Evolutionary conservation across 1,284 basidiomycete genomes (phyloP), one percentile per base, ranked within the genome.

Genomic region (Fomitopsis schrenkii): DNA sequence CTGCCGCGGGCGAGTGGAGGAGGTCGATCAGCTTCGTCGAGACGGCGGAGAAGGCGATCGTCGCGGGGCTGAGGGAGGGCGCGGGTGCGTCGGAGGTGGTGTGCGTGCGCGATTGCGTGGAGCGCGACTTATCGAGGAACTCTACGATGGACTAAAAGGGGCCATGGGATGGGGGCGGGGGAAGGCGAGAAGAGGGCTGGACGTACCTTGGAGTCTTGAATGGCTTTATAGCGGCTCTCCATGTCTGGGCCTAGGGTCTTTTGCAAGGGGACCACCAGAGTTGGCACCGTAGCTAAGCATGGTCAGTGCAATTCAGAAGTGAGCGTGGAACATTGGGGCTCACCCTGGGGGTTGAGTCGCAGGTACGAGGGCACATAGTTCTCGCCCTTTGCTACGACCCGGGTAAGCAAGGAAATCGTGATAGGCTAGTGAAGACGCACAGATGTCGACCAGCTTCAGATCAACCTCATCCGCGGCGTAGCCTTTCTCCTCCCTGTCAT

Each of bases 91-190:
- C 72, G 0, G 86, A 90, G 2, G 86, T 88, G 17, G 87, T 87
- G 67, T 83, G 82, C 3, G 88, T 90, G 59, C 80, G 84, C 36
- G 87, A 90, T 46, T 79, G 74, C 19, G 80, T 76, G 9, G 85
- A 91, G 56, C 91, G 84, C 17, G 91, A 91, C 69, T 88, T 89
- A 77, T 95, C 94, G 46, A 96, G 77, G 71, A 95, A 93, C 60
- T 90, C 85, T 59, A 91, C 80, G 64, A 95, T 90, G 40, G 82
- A 78, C 91, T 94, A 55, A 2, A 45, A 5, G 41, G 15, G 50
- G 54, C 19, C 17, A 35, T 44, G 60, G 57, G 35, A 12, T 19
- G 22, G 35, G 57, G 41, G 30, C 30, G 35, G 44, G 44, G 48
- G 46, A 40, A 19, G 44, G 22, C 33, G 26, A 36, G 53, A 26